Evolutionary conservation across 2,329 filamentous ascomycete species (phyloP).

Genomic region (Penicillium rolfsii): DNA sequence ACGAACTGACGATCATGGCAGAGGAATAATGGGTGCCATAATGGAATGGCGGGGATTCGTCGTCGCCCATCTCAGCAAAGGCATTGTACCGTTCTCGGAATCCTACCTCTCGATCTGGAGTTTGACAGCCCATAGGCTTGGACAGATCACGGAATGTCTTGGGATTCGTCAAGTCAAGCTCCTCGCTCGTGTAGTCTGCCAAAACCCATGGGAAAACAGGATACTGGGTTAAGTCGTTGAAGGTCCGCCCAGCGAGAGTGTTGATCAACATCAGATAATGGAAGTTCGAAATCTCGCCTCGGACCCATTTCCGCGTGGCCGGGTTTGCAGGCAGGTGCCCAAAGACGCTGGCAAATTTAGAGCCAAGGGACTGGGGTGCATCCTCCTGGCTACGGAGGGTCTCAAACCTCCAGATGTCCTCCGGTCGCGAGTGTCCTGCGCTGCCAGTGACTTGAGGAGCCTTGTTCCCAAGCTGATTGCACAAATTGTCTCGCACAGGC

Average conservation of each 20-base stretch:
- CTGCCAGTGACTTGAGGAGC: constrained; percentile 77
- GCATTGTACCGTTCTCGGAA: constrained; percentile 84
- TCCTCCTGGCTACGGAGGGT: constrained; percentile 72
- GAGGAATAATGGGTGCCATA: constrained; percentile 99
- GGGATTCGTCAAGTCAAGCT: constrained; percentile 83
- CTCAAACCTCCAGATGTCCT: constrained; percentile 91
- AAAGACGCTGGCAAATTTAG: constrained; percentile 91
- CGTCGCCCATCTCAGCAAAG: constrained; percentile 86
- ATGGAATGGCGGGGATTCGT: constrained; percentile 77
- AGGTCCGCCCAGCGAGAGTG: constrained; percentile 93
- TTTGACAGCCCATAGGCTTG: constrained; percentile 96
- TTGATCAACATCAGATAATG: constrained; percentile 99
- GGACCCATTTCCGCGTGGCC: constrained; percentile 85
- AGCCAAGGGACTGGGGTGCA: constrained; percentile 70
- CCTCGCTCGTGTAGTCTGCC: constrained; percentile 92
- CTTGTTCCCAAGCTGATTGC: constrained; percentile 72
- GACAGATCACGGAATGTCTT: constrained; percentile 86
- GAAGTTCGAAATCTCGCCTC: constrained; percentile 96
- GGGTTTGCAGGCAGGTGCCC: constrained; percentile 80
- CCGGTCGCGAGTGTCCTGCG: constrained; percentile 71
- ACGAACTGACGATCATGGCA: constrained; percentile 97
- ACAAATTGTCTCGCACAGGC: constrained; percentile 75
- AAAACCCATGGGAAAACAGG: constrained; percentile 97
- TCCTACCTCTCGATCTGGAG: constrained; percentile 71
- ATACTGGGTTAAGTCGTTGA: constrained; percentile 97